phyloP scores from a whole-genome alignment of 2,329 filamentous ascomycete species.

The Ceratocystis ficicola region DNA sequence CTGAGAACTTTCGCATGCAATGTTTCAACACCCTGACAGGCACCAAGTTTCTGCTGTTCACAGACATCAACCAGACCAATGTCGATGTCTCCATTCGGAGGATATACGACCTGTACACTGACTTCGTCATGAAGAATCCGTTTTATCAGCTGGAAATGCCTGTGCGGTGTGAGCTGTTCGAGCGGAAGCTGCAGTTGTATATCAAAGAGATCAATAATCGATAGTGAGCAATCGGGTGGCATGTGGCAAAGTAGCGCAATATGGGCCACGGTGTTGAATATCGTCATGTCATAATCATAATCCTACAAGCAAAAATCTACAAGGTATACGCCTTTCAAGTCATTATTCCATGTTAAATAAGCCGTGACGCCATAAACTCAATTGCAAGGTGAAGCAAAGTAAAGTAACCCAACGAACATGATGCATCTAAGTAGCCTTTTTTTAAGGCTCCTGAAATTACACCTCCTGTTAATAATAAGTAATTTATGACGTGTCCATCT shows the following conservation, averaged over 20 bases:
- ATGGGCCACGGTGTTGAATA: background rate
- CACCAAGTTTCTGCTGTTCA: constrained; percentile 91
- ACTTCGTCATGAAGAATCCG: constrained; percentile 99
- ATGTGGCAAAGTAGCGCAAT: background rate
- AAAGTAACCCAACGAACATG: constrained; percentile 7
- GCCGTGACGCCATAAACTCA: constrained; percentile 16
- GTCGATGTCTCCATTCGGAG: constrained; percentile 71
- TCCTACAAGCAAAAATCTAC: background rate
- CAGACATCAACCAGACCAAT: constrained; percentile 75
- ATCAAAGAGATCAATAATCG: constrained; percentile 59
- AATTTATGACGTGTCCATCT: constrained; percentile 76
- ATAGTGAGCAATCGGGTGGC: constrained; percentile 4
- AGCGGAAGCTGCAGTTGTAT: constrained; percentile 70
- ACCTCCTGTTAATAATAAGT: constrained; percentile 21
- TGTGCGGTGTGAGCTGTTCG: constrained; percentile 87
- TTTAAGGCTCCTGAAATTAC: background rate
- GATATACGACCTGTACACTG: constrained; percentile 88
- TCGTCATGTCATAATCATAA: background rate
- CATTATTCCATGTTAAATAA: constrained; percentile 8
- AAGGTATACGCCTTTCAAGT: background rate
- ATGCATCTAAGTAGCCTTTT: constrained; percentile 5
- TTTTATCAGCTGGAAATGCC: constrained; percentile 99
- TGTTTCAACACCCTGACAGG: constrained; percentile 94
- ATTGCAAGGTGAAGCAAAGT: constrained; percentile 17
- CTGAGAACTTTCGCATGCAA: constrained; percentile 85